phyloP scores from a whole-genome alignment of 78 protist species.

The Trichosphaerium sp. region DNA sequence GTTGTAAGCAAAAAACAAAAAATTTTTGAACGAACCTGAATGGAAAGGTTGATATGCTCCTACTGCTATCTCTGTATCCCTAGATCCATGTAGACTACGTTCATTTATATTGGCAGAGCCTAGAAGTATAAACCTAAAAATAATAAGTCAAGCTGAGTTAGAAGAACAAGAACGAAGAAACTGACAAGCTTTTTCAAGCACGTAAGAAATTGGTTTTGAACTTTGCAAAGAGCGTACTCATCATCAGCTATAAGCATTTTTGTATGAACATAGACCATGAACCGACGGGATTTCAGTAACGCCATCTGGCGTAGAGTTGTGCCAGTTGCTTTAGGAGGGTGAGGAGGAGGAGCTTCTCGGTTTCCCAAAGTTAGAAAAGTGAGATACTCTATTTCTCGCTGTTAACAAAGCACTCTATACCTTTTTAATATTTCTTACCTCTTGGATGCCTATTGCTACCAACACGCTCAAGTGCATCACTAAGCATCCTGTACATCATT shows the following conservation, averaged over 20 bases:
- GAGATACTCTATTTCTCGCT: constrained; percentile 18
- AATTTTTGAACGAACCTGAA: too few relatives aligned
- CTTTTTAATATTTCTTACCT: too few relatives aligned
- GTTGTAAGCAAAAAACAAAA: too few relatives aligned
- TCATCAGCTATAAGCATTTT: constrained; percentile 29
- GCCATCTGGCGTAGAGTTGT: background rate
- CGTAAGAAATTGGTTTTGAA: too few relatives aligned
- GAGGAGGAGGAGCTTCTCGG: background rate
- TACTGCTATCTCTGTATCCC: constrained; percentile 13
- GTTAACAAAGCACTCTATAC: background rate
- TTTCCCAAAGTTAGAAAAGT: constrained; percentile 4
- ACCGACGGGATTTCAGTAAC: constrained; percentile 5
- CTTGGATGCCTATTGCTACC: background rate
- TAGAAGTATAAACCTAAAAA: too few relatives aligned
- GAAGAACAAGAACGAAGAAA: too few relatives aligned
- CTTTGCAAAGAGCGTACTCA: background rate
- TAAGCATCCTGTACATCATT: constrained; percentile 12
- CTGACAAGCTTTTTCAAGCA: too few relatives aligned
- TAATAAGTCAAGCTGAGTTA: too few relatives aligned
- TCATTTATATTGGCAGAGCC: constrained; percentile 32
- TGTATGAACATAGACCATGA: constrained; percentile 35
- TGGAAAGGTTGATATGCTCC: background rate
- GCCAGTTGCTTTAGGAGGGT: background rate
- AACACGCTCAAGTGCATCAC: background rate
- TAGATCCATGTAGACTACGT: constrained; percentile 8